A percentile compares a stretch with the other conserved stretches of the same genome.
phyloP scores from a whole-genome alignment of 345 rosid genomes.

The Jatropha curcas region DNA sequence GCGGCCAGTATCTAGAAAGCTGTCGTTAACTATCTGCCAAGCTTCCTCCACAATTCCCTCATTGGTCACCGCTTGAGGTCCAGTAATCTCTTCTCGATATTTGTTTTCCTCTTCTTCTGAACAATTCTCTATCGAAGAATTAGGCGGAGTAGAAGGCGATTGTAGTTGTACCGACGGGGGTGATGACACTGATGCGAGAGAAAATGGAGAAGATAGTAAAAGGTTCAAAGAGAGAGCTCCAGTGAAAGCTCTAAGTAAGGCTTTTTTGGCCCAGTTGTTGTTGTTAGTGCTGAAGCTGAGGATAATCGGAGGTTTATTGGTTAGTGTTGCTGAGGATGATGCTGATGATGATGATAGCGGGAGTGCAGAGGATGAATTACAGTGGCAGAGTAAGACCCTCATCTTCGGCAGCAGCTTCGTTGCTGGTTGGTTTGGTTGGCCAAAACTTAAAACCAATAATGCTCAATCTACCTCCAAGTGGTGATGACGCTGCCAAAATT shows the following conservation, averaged over 20 bases:
- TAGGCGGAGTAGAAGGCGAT: conserved; percentile 14
- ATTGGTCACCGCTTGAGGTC: conserved; percentile 45
- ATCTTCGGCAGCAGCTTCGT: conserved; percentile 22
- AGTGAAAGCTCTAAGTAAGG: conserved; percentile 39
- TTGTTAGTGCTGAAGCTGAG: not conserved
- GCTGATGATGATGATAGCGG: conserved; percentile 21
- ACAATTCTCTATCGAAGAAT: conserved; percentile 45
- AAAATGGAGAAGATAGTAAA: conserved; percentile 48
- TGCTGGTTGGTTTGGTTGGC: not conserved
- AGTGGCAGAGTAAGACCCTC: conserved; percentile 55
- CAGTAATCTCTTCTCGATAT: conserved; percentile 27
- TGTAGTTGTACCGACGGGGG: conserved; percentile 36
- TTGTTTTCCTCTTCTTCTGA: conserved; percentile 37
- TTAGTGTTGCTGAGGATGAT: conserved; percentile 21
- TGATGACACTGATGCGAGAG: conserved; percentile 39
- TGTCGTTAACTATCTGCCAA: conserved; percentile 84
- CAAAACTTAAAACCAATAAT: not conserved
- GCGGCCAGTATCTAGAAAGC: conserved; percentile 57
- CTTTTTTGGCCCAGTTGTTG: conserved; percentile 34
- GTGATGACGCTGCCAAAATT: not conserved
- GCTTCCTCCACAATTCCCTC: conserved; percentile 85
- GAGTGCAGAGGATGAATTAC: conserved; percentile 37
- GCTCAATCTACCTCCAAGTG: too few relatives aligned
- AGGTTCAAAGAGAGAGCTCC: conserved; percentile 67
- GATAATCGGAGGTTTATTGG: conserved; percentile 11